Evolutionary conservation across 2,329 filamentous ascomycete species (phyloP).

Genomic region (Aaosphaeria pasadenensis): DNA sequence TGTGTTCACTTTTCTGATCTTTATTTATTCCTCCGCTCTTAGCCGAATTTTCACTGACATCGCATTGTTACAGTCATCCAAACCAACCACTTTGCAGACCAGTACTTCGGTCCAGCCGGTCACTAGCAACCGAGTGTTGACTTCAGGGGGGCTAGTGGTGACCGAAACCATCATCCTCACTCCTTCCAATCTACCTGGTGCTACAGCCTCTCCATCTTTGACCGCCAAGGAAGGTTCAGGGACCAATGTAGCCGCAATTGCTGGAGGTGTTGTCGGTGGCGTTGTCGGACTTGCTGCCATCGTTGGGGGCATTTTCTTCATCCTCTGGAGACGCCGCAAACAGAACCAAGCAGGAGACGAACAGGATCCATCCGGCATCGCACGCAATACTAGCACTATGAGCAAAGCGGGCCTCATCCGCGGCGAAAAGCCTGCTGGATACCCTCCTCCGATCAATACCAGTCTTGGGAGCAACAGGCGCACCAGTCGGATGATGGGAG

Average conservation of each 20-base stretch:
- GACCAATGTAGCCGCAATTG: conserved; percentile 43
- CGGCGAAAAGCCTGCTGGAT: conserved; percentile 20
- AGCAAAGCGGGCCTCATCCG: conserved; percentile 46
- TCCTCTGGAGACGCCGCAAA: conserved; percentile 36
- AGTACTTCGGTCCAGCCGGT: not conserved
- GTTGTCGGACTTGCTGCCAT: conserved; percentile 37
- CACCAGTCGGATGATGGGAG: conserved; percentile 21
- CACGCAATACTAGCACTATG: conserved; percentile 47
- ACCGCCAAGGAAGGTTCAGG: conserved; percentile 6
- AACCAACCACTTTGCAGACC: not conserved
- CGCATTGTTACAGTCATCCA: not conserved
- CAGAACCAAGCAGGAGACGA: conserved; percentile 17
- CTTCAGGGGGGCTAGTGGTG: conserved; percentile 41
- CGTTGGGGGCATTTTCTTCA: conserved; percentile 36
- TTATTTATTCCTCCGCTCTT: not conserved
- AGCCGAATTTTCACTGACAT: not conserved
- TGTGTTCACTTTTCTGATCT: too few species aligned
- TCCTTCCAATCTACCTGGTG: conserved; percentile 20
- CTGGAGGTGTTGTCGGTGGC: conserved; percentile 45
- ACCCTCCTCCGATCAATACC: conserved; percentile 23
- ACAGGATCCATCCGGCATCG: conserved; percentile 20
- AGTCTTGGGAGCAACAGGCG: conserved; percentile 15
- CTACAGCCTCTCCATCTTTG: conserved; percentile 1
- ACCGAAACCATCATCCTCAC: conserved; percentile 45
- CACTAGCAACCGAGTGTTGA: conserved; percentile 39